Conservation (phyloP, 768 basidiomycete species). For the Ephemerocybe angulata region DNA sequence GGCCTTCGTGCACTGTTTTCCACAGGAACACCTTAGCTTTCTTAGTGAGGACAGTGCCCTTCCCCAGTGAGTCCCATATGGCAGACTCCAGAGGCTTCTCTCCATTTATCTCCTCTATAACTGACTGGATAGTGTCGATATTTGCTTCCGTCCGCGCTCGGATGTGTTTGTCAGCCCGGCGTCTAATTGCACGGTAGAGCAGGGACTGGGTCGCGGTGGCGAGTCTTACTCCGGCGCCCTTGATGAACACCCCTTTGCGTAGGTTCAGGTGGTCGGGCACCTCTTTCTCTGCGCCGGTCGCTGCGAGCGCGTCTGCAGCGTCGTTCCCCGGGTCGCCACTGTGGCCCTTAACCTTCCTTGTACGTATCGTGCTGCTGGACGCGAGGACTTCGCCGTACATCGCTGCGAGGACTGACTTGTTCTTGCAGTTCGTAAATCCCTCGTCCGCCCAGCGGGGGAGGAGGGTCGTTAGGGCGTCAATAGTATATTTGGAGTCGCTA, state of each 20-base stretch:
- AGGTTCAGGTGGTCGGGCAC: neutral
- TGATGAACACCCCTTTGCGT: neutral
- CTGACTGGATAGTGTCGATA: neutral
- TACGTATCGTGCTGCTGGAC: neutral
- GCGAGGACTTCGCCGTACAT: neutral
- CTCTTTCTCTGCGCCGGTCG: slow-evolving; percentile 4
- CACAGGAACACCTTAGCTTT: no score
- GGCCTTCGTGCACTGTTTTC: no score
- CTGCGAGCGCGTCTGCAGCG: slow-evolving; percentile 12
- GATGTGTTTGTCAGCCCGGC: neutral
- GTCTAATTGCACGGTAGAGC: neutral
- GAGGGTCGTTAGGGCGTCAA: slow-evolving; percentile 12
- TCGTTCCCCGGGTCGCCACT: slow-evolving; percentile 14
- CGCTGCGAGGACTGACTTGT: neutral
- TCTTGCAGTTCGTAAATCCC: slow-evolving; percentile 10
- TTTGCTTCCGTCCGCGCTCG: neutral
- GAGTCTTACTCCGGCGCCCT: neutral
- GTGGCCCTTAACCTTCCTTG: slow-evolving; percentile 17
- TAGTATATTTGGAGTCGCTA: slow-evolving; percentile 15
- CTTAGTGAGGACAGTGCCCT: no score
- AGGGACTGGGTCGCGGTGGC: neutral
- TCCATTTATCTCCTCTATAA: neutral
- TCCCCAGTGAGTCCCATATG: no score
- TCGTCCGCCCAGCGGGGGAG: slow-evolving; percentile 6
- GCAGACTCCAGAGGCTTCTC: neutral